A percentile compares a stretch with the other conserved stretches of the same genome.
phyloP scores from a whole-genome alignment of 169 alveolate species.

The Eimeria necatrix region DNA sequence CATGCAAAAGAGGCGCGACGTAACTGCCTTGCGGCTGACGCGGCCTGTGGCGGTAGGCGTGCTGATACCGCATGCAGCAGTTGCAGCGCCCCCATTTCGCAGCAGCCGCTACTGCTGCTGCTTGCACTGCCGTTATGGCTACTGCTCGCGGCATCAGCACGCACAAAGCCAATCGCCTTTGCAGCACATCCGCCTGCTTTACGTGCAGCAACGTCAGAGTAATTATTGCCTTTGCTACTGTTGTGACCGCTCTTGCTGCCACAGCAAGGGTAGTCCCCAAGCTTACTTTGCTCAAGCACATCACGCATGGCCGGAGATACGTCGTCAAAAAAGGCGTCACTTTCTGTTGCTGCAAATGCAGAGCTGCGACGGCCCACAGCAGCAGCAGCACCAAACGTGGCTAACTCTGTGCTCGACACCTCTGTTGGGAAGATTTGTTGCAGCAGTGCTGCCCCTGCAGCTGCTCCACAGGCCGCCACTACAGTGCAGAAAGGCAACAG shows the following conservation, averaged over 20 bases:
- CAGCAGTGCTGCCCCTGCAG: constrained; percentile 47
- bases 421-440: constrained; percentile 16
- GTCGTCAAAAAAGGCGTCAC: neutral
- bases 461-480: constrained; percentile 27
- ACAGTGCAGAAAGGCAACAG: neutral
- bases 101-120: constrained; percentile 33
- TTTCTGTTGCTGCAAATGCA: constrained; percentile 34
- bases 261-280: neutral
- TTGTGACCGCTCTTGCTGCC: neutral
- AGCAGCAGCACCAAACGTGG: constrained; percentile 20
- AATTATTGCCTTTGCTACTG: too few species aligned
- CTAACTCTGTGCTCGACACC: neutral
- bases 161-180: too few species aligned
- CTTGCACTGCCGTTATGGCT: neutral
- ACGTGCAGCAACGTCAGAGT: too few species aligned
- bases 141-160: neutral
- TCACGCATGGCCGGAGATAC: constrained; percentile 54
- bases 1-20: constrained; percentile 34
- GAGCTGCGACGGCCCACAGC: neutral
- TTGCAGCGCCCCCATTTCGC: neutral
- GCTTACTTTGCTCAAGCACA: constrained; percentile 23
- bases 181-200: too few species aligned
- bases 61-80: constrained; percentile 21
- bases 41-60: neutral
- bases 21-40: constrained; percentile 5